Percentiles rank a stretch among this genome's conserved stretches.
phyloP scores from a whole-genome alignment of 148 eudicot species.

The Dysphania ambrosioides region DNA sequence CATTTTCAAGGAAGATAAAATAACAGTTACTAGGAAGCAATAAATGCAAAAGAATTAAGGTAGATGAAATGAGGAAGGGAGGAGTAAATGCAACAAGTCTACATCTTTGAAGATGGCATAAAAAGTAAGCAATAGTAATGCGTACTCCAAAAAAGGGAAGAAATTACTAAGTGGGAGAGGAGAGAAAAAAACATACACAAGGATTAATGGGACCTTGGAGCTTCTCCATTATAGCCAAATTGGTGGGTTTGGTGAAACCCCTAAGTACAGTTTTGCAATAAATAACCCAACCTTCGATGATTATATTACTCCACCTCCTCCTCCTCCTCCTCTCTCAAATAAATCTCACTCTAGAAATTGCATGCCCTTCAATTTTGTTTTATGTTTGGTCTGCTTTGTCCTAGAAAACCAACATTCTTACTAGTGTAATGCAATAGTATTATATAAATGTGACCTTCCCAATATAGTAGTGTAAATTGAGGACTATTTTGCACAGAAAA shows the following conservation, averaged over 20 bases:
- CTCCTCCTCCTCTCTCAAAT: background rate
- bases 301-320: no score
- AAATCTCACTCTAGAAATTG: background rate
- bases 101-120: conserved; percentile 4
- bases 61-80: background rate
- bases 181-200: conserved; percentile 37
- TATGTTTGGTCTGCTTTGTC: no score
- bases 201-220: conserved; percentile 58
- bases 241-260: conserved; percentile 24
- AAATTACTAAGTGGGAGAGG: no score
- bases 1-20: conserved; percentile 28
- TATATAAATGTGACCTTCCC: background rate
- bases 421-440: conserved; percentile 14
- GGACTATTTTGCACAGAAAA: background rate
- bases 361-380: no score
- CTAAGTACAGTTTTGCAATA: conserved; percentile 37
- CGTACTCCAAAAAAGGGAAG: background rate
- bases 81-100: conserved; percentile 40
- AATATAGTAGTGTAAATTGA: background rate
- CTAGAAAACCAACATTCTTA: conserved; percentile 46
- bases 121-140: background rate
- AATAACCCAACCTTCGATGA: conserved; percentile 12
- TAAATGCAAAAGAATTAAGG: conserved; percentile 35
- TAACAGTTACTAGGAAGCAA: conserved; percentile 25
- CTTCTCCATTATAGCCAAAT: conserved; percentile 42